Base-by-base conservation (phyloP, 164 flowering plant species). In the Umbellularia californica region DNA sequence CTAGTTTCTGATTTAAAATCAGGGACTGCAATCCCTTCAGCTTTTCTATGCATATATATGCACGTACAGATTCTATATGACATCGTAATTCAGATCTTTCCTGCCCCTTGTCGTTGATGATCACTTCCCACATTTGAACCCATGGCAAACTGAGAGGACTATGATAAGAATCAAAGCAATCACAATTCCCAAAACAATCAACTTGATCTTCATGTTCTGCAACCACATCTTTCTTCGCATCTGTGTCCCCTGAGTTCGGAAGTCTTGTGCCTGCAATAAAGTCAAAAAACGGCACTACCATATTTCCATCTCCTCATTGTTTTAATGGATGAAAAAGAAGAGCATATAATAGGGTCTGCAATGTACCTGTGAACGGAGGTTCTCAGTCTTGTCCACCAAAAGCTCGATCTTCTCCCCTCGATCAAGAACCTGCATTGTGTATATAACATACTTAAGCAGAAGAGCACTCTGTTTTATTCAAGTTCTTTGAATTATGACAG, bases 401-500 rank as follows among this genome's bases (percentile, higher is more conserved):
- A 94, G 83, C 86, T 94, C 98, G 77, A 92, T 94, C 76, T 92
- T 94, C 81, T 92, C 98, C 68, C 97, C 98, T 79, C 98, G 92
- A 72, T 94, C 98, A 72, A 94, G 95, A 78, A 94, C 98, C 98
- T 94, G 85, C 82, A 80, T 17, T 47, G 10, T 41, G 47, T 41
- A 67, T 67, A n/a, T 67, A 41, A 14, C 19, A 67, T 14, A 27
- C n/a, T 30, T 67, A 67, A 14, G n/a, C 20, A 33, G 28, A 14
- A 67, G 20, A 28, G 14, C 10, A 19, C 70, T 27, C n/a, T 67
- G 28, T 23, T 55, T 55, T 55, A 55, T 55, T 1, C 47, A 41
- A 41, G 47, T 41, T 7, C 47, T 1, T 41, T 7, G 47, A 41
- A 41, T 9, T 9, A 30, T 30, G 35, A 52, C 58, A 52, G 19